These are phyloP conservation scores for Pyricularia grisea DNA, from an alignment of 2,329 filamentous ascomycete genomes.

Conservation along the genomic window DNA sequence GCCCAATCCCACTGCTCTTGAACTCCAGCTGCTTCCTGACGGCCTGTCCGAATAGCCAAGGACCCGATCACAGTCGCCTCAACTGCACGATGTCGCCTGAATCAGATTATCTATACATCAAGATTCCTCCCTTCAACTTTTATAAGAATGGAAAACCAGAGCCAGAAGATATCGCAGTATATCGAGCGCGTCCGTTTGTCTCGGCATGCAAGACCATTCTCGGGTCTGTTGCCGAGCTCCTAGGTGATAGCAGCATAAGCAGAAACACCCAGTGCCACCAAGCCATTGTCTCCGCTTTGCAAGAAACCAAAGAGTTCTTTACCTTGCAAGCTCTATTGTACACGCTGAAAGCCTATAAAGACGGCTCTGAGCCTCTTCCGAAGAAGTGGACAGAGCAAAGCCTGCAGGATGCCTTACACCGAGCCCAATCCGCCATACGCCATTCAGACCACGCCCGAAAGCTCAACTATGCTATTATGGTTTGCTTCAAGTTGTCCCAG, in stretches of 20 bases:
- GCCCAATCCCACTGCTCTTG: not conserved
- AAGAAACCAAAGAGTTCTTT: not conserved
- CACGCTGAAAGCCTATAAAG: not conserved
- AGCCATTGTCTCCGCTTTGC: not conserved
- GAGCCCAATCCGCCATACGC: not conserved
- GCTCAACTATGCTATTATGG: not conserved
- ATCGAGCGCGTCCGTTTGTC: not conserved
- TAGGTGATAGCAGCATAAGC: not conserved
- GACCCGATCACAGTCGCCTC: not conserved
- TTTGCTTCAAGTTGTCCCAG: not conserved
- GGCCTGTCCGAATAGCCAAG: not conserved
- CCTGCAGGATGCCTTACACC: not conserved
- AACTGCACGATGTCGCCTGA: not conserved
- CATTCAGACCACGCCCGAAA: not conserved
- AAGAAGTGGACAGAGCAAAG: not conserved
- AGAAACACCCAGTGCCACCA: not conserved
- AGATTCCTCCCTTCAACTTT: not conserved
- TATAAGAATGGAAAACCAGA: not conserved
- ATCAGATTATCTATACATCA: not conserved
- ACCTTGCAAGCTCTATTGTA: not conserved
- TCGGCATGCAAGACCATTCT: not conserved
- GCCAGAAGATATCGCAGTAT: not conserved
- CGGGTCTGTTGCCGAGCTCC: not conserved
- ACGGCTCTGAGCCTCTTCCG: not conserved
- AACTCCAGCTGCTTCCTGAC: not conserved